Percentiles rank a stretch among this genome's conserved stretches.
phyloP scores from a whole-genome alignment of 768 basidiomycete species.

The Lactarius hengduanensis region DNA sequence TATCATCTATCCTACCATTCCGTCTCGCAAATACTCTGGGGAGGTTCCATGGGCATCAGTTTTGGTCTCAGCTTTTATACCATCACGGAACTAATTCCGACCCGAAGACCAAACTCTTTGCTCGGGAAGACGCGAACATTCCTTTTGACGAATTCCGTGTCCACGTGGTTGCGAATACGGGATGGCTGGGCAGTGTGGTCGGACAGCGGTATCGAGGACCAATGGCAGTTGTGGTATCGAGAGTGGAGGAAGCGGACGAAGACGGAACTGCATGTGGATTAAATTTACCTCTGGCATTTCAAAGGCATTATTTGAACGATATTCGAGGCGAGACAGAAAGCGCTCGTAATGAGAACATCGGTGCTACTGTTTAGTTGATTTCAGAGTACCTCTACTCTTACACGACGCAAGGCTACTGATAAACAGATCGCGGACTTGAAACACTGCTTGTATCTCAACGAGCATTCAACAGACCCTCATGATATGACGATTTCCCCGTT shows the following conservation, averaged over 20 bases:
- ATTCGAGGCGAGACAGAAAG: background rate
- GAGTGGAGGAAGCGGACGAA: slow-evolving; percentile 50
- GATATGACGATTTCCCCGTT: background rate
- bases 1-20: slow-evolving; percentile 74
- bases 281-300: background rate
- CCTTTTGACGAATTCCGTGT: slow-evolving; percentile 56
- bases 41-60: slow-evolving; percentile 57
- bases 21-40: slow-evolving; percentile 71
- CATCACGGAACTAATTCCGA: slow-evolving; percentile 58
- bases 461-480: no score
- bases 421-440: background rate
- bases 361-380: background rate
- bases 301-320: background rate
- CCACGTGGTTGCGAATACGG: slow-evolving; percentile 64
- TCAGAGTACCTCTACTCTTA: background rate
- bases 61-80: slow-evolving; percentile 57
- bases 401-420: background rate
- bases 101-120: slow-evolving; percentile 49
- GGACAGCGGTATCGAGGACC: slow-evolving; percentile 72
- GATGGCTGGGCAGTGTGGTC: slow-evolving; percentile 83
- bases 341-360: background rate
- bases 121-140: slow-evolving; percentile 49
- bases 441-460: background rate
- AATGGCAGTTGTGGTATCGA: slow-evolving; percentile 66
- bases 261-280: slow-evolving; percentile 14